Base-by-base conservation (phyloP, 83 land plant species). In the Diphasiastrum complanatum region DNA sequence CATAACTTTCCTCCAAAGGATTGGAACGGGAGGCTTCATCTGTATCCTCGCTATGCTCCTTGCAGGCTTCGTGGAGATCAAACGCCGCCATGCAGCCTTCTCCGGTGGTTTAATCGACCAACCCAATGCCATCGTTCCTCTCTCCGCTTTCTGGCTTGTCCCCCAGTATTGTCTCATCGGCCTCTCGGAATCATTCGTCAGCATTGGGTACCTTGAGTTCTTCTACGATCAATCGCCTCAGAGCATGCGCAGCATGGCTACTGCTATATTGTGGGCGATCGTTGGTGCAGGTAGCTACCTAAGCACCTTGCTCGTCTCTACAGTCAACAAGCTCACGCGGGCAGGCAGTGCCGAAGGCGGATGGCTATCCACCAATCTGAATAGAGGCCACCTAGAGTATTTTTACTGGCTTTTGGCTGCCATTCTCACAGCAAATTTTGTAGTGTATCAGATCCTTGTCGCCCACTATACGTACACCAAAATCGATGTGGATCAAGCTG, bases 141-240 rank as follows among this genome's bases (percentile, higher is more conserved):
- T 84, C 33, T 73, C 85, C 0, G 77, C 62, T 1, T 23, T 81
- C 45, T 83, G 82, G 80, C 75, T 80, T 11, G 70, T 65, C 3
- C 87, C 86, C 11, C 91, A 68, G 73, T 64, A 70, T 0, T 33
- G 66, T 23, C 41, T 86, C 23, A 37, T 61, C 51, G 87, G 91
- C 10, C 25, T 85, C 0, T 61, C 72, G 4, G 86, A 82, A 60
- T 78, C 76, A 0, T 79, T 85, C 60, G 31, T 63, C 3, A 14
- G 36, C 3, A 64, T 79, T 4, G 89, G 68, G 0, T 67, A 68
- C 12, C 45, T 77, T 6, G 89, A 82, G 61, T 82, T 85, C 53
- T 79, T 70, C 62, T 81, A 81, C 67, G 68, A 70, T 61, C 83
- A 82, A 60, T 78, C 83, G 45, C 88, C 88, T 1, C 73, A 75